Conservation (phyloP, 83 land plant species). For the Diphasiastrum complanatum region DNA sequence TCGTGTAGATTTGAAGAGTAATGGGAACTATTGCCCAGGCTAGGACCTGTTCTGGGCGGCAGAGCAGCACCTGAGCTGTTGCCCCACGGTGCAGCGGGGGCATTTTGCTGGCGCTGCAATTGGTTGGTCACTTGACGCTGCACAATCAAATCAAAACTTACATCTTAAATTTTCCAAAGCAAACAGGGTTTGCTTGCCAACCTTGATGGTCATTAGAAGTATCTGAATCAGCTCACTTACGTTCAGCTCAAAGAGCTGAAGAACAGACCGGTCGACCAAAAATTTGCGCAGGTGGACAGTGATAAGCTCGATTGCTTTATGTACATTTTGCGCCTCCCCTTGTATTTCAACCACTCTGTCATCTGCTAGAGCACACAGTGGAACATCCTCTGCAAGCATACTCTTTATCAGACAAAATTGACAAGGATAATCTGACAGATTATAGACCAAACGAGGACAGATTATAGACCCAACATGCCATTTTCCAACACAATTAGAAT, state of each 20-base stretch:
- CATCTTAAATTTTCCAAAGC: not conserved
- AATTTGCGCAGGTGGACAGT: slow-evolving; percentile 76
- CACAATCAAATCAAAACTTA: not conserved
- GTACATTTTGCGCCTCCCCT: slow-evolving; percentile 69
- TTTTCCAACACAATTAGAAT: not conserved
- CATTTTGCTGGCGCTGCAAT: slow-evolving; percentile 18
- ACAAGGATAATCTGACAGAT: not conserved
- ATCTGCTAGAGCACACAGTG: slow-evolving; percentile 63
- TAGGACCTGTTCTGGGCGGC: not conserved
- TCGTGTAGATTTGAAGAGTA: slow-evolving; percentile 36
- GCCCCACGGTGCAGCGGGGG: not conserved
- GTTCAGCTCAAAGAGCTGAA: slow-evolving; percentile 71
- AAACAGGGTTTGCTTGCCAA: not conserved
- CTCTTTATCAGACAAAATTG: too few relatives aligned
- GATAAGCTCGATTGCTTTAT: slow-evolving; percentile 67
- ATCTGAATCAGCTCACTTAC: too few relatives aligned
- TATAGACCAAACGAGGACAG: not conserved
- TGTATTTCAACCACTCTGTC: slow-evolving; percentile 88
- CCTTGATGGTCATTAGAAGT: too few relatives aligned
- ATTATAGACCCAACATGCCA: not conserved
- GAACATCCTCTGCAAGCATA: slow-evolving; percentile 72
- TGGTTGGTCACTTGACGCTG: slow-evolving; percentile 20
- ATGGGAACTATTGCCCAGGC: slow-evolving; percentile 5
- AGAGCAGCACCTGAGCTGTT: not conserved
- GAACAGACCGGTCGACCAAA: slow-evolving; percentile 74